Base-by-base conservation (phyloP, 805 yeast species). In the Candida insectorum region DNA sequence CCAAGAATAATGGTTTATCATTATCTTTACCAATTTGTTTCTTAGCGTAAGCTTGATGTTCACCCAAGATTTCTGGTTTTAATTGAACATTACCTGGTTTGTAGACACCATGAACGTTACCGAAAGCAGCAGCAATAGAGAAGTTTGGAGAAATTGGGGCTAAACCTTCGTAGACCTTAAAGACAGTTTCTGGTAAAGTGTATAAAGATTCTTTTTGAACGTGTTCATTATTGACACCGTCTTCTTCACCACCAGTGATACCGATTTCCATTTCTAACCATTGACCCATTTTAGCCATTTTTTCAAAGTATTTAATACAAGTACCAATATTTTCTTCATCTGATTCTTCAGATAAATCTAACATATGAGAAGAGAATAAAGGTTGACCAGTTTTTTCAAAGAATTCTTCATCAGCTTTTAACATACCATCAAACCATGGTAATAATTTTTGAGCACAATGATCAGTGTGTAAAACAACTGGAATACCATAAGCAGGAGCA, bases 191-290 rank as follows among this genome's bases (percentile, higher is more conserved):
- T 56, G 98, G 87, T 54, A 81, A 79, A 53, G 98, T 93, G 85
- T 91, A 93, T 56, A 93, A 75, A 47, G 84, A 65, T 45, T 85
- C 88, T 72, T 84, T 83, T 61, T 79, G 78, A 49, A 86, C 96
- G 65, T 79, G 76, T 71, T 91, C 94, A 80, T 93, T 93, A 83
- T 93, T 93, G 59, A 93, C 98, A 81, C 98, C 98, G 64, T 93
- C 98, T 75, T 93, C 98, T 77, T 93, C 98, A 82, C 98, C 98
- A 74, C 98, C 98, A 65, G 98, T 93, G 81, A 93, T 93, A 81
- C 98, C 98, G 64, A 93, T 93, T 78, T 93, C 98, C 98, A 93
- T 93, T 79, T 93, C 98, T 64, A 93, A 80, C 93, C 93, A 93
- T 76, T 91, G 97, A 73, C 79, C 75, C 79, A 91, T 75, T 73